Evolutionary conservation across 768 basidiomycete species (phyloP).

Genomic region (Cystobasidium tubakii): DNA sequence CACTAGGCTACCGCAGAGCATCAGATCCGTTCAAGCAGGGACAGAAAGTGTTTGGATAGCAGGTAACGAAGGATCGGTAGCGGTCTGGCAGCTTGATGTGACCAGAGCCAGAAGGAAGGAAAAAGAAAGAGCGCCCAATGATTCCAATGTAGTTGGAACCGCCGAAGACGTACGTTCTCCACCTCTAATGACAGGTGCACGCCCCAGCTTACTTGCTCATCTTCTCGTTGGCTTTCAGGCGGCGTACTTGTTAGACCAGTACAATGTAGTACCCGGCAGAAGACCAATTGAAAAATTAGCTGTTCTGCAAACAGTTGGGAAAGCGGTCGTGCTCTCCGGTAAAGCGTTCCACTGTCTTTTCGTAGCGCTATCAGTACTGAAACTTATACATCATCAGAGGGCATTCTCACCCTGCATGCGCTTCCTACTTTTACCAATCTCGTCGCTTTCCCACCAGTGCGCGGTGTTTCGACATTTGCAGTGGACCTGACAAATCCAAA

Average conservation of each 20-base stretch:
- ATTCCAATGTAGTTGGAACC: background rate
- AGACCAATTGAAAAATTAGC: slow-evolving; percentile 32
- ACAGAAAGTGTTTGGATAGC: slow-evolving; percentile 26
- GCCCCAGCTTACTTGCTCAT: background rate
- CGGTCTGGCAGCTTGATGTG: slow-evolving; percentile 27
- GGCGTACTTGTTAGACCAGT: slow-evolving; percentile 25
- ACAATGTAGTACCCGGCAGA: slow-evolving; percentile 20
- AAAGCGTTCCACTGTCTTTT: background rate
- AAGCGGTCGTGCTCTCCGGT: slow-evolving; percentile 29
- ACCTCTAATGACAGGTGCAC: background rate
- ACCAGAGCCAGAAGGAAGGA: slow-evolving; percentile 3
- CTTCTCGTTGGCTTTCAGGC: background rate
- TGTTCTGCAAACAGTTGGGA: slow-evolving; percentile 22
- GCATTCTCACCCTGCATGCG: slow-evolving; percentile 65
- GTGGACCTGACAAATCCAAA: slow-evolving; percentile 58
- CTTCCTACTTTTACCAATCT: slow-evolving; percentile 74
- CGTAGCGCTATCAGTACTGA: background rate
- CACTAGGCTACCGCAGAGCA: background rate
- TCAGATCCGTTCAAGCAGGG: slow-evolving; percentile 10
- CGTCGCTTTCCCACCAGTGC: slow-evolving; percentile 66
- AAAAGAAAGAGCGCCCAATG: background rate
- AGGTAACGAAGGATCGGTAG: slow-evolving; percentile 24
- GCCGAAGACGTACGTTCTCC: slow-evolving; percentile 13
- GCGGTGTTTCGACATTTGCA: slow-evolving; percentile 71
- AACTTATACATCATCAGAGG: slow-evolving; percentile 45